These are phyloP conservation scores for Yarrowia sp. DNA, from an alignment of 805 yeast genomes.

Conservation along the genomic window DNA sequence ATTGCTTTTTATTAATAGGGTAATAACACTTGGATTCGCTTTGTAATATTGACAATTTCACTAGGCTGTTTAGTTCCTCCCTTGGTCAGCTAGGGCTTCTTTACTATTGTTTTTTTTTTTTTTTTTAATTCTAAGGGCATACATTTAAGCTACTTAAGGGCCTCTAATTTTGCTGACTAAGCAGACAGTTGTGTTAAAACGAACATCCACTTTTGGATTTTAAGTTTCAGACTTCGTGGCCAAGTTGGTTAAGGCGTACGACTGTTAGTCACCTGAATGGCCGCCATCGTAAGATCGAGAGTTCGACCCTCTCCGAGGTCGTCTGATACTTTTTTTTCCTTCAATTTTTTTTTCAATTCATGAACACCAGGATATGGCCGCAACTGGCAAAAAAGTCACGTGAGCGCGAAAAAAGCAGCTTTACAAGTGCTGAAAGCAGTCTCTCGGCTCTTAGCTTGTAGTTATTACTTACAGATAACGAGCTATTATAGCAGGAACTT, in stretches of 20 bases:
- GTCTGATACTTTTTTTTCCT: conserved; percentile 1
- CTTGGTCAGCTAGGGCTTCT: too few species aligned
- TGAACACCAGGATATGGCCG: conserved; percentile 25
- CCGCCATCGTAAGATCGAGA: conserved; percentile 34
- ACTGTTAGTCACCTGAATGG: conserved; percentile 30
- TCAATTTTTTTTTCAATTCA: too few species aligned
- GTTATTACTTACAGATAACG: too few species aligned
- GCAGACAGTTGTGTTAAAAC: not conserved
- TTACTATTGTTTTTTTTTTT: too few species aligned
- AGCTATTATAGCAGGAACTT: too few species aligned
- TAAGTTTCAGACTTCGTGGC: conserved; percentile 28
- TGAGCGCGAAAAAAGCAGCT: not conserved
- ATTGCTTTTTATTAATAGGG: too few species aligned
- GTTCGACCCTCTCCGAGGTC: conserved; percentile 33
- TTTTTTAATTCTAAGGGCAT: too few species aligned
- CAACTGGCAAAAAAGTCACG: not conserved
- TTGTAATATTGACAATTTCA: too few species aligned
- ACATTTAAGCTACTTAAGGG: not conserved
- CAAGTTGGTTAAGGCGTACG: conserved; percentile 33
- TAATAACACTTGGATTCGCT: too few species aligned
- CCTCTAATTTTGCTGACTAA: not conserved
- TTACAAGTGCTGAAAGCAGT: not conserved
- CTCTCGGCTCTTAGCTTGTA: too few species aligned
- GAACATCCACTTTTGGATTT: not conserved
- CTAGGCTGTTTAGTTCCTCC: too few species aligned